These are phyloP conservation scores for Angophora floribunda DNA, from an alignment of 345 rosid species.

Conservation along the genomic window DNA sequence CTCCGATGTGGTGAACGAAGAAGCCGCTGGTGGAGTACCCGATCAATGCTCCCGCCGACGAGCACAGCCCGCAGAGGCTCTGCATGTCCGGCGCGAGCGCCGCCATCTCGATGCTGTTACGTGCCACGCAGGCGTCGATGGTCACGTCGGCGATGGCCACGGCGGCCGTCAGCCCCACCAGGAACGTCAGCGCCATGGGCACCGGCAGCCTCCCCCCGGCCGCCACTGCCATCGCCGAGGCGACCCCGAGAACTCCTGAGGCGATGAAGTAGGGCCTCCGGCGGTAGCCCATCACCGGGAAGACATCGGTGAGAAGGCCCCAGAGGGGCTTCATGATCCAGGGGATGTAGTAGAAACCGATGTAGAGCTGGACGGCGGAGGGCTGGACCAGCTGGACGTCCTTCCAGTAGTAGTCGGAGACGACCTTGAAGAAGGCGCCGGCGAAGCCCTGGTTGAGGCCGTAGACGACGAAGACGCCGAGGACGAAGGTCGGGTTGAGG, in stretches of 20 bases:
- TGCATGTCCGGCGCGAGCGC: conserved; percentile 77
- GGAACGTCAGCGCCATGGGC: conserved; percentile 44
- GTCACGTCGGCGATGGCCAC: conserved; percentile 82
- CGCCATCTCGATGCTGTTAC: conserved; percentile 46
- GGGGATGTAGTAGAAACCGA: conserved; percentile 65
- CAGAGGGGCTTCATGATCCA: conserved; percentile 78
- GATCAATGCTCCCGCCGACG: conserved; percentile 66
- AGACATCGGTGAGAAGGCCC: conserved; percentile 75
- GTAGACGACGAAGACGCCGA: conserved; percentile 58
- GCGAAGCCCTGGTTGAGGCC: conserved; percentile 77
- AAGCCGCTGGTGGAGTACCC: conserved; percentile 71
- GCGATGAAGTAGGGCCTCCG: conserved; percentile 64
- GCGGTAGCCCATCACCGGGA: conserved; percentile 56
- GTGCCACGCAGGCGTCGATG: conserved; percentile 84
- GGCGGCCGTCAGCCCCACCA: conserved; percentile 57
- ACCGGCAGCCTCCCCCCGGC: conserved; percentile 33
- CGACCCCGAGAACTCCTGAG: conserved; percentile 55
- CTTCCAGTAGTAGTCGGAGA: conserved; percentile 79
- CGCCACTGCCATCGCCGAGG: conserved; percentile 42
- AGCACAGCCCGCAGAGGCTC: conserved; percentile 70
- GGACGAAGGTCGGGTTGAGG: conserved; percentile 50
- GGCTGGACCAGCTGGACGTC: conserved; percentile 75
- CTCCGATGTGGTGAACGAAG: conserved; percentile 58
- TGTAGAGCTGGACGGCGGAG: conserved; percentile 60
- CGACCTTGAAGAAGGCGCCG: conserved; percentile 65